Percentiles rank a stretch among this genome's conserved stretches.
These are phyloP conservation scores for Termitomyces bulborhizus DNA, from an alignment of 768 basidiomycete species.

Conservation along the genomic window DNA sequence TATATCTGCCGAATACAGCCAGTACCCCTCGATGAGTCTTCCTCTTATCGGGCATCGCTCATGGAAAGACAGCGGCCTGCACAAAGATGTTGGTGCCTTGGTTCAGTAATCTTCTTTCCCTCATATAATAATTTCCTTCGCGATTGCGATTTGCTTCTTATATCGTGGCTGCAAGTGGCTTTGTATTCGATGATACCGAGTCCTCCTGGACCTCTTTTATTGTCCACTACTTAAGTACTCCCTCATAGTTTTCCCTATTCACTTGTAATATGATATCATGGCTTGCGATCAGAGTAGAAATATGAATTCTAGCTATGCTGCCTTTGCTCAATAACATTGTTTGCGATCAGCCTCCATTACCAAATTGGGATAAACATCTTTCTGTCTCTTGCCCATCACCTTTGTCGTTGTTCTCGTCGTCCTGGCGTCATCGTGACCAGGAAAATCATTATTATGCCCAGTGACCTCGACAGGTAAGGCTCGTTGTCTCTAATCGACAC, in stretches of 20 bases:
- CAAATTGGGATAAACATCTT: slow-evolving; percentile 7
- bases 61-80: slow-evolving; percentile 43
- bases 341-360: neutral
- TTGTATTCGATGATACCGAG: neutral
- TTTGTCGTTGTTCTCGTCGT: neutral
- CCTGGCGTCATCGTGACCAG: neutral
- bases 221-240: neutral
- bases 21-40: slow-evolving; percentile 27
- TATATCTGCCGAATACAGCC: slow-evolving; percentile 30
- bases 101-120: slow-evolving; percentile 20
- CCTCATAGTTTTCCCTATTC: neutral
- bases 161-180: neutral
- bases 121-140: neutral
- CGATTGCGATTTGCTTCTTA: neutral
- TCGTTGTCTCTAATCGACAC: neutral
- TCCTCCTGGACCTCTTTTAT: neutral
- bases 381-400: neutral
- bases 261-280: slow-evolving; percentile 7
- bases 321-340: neutral
- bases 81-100: slow-evolving; percentile 35
- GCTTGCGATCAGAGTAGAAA: slow-evolving; percentile 12
- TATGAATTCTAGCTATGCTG: slow-evolving; percentile 1
- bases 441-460: slow-evolving; percentile 13
- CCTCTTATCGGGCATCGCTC: slow-evolving; percentile 32
- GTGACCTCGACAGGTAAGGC: slow-evolving; percentile 20